These are phyloP conservation scores for Saccharomyces jurei DNA, from an alignment of 805 yeast species.

Conservation along the genomic window DNA sequence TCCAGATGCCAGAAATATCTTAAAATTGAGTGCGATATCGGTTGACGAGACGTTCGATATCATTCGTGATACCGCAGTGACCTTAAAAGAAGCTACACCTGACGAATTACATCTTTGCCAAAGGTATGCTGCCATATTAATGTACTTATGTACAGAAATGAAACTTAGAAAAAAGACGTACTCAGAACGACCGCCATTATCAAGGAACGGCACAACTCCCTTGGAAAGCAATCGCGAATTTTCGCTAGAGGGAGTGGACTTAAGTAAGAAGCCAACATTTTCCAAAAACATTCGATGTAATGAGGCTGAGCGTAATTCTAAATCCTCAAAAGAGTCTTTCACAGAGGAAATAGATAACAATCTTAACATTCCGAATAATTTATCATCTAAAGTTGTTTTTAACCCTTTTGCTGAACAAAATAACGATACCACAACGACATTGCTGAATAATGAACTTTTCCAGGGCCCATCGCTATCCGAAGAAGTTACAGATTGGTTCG, in stretches of 20 bases:
- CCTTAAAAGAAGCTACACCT: slow-evolving; percentile 74
- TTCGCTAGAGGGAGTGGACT: background rate
- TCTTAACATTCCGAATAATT: background rate
- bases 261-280: background rate
- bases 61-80: slow-evolving; percentile 64
- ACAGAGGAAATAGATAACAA: background rate
- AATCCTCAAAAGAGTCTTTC: background rate
- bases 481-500: slow-evolving; percentile 44
- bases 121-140: slow-evolving; percentile 65
- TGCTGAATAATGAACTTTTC: slow-evolving; percentile 13
- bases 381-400: background rate
- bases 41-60: slow-evolving; percentile 61
- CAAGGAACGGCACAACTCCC: background rate
- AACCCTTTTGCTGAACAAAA: background rate
- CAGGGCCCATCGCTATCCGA: slow-evolving; percentile 8
- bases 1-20: slow-evolving; percentile 36
- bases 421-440: slow-evolving; percentile 7
- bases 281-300: background rate
- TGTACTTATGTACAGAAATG: slow-evolving; percentile 72
- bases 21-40: slow-evolving; percentile 57
- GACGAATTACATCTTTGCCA: slow-evolving; percentile 82
- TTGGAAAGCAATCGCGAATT: background rate
- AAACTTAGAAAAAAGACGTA: slow-evolving; percentile 34
- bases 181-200: slow-evolving; percentile 5
- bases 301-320: background rate